Conservation (phyloP, 2,329 filamentous ascomycete species). For the Apiospora aurea region DNA sequence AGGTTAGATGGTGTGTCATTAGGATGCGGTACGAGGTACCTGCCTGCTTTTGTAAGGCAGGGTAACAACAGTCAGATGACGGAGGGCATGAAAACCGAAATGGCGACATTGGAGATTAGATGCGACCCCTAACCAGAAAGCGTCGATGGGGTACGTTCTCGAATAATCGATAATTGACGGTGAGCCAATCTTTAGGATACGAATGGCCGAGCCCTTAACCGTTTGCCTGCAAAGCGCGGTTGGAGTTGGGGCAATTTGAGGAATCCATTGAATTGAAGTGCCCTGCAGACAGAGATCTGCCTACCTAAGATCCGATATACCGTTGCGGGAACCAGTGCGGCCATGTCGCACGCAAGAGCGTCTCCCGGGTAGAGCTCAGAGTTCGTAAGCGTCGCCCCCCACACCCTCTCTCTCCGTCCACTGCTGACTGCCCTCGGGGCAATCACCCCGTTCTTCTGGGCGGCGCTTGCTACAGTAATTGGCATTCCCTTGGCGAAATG, state of each 20-base stretch:
- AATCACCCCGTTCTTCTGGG: constrained; percentile 13
- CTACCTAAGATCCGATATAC: neutral
- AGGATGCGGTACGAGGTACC: neutral
- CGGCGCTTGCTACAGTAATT: neutral
- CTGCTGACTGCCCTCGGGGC: neutral
- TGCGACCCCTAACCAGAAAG: neutral
- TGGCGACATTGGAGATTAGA: constrained; percentile 20
- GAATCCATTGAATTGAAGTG: no score
- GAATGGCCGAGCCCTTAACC: neutral
- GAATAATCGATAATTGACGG: neutral
- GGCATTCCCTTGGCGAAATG: neutral
- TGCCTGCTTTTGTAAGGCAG: no score
- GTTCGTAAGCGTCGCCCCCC: neutral
- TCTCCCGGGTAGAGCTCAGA: neutral
- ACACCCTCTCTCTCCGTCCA: no score
- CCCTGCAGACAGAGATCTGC: neutral
- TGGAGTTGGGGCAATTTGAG: no score
- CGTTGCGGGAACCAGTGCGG: neutral
- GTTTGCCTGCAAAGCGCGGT: neutral
- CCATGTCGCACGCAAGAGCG: neutral
- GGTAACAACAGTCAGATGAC: neutral
- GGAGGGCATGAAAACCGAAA: neutral
- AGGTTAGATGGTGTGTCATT: neutral
- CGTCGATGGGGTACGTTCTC: constrained; percentile 46
- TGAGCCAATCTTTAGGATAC: no score